These are phyloP conservation scores for Phytopythium vexans DNA, from an alignment of 352 stramenopile species.

Conservation along the genomic window DNA sequence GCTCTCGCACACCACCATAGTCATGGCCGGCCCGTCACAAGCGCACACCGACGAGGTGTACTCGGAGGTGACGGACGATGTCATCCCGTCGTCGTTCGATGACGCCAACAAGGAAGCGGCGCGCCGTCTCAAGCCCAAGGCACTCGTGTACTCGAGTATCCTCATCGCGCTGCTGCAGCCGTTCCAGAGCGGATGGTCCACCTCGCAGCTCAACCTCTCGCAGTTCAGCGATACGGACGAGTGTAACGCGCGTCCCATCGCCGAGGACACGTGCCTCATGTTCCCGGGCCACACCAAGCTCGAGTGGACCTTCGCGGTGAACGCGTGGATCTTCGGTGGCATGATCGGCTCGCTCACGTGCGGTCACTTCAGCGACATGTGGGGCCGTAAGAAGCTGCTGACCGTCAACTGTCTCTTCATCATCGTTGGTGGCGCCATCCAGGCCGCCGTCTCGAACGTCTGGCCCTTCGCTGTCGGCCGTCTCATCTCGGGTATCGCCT, in stretches of 20 bases:
- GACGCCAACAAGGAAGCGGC: slow-evolving; percentile 10
- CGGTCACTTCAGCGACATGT: slow-evolving; percentile 22
- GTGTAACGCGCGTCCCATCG: slow-evolving; percentile 16
- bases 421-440: slow-evolving; percentile 16
- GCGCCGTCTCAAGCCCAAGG: slow-evolving; percentile 20
- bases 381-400: slow-evolving; percentile 10
- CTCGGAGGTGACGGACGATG: slow-evolving; percentile 14
- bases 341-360: slow-evolving; percentile 40
- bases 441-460: slow-evolving; percentile 11
- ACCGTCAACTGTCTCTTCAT: slow-evolving; percentile 18
- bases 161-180: slow-evolving; percentile 39
- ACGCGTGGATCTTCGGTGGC: slow-evolving; percentile 42
- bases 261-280: slow-evolving; percentile 9
- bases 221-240: slow-evolving; percentile 26
- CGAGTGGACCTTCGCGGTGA: slow-evolving; percentile 13
- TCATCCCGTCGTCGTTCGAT: too few species aligned
- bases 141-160: slow-evolving; percentile 43
- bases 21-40: slow-evolving; percentile 13
- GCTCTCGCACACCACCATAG: too few species aligned
- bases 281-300: slow-evolving; percentile 8
- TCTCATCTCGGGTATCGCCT: slow-evolving; percentile 8
- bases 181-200: slow-evolving; percentile 44
- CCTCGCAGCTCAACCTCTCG: slow-evolving; percentile 42
- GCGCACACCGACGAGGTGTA: slow-evolving; percentile 16
- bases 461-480: slow-evolving; percentile 25